These are phyloP conservation scores for Diaporthe citrichinensis DNA, from an alignment of 2,329 filamentous ascomycete genomes.

Conservation along the genomic window DNA sequence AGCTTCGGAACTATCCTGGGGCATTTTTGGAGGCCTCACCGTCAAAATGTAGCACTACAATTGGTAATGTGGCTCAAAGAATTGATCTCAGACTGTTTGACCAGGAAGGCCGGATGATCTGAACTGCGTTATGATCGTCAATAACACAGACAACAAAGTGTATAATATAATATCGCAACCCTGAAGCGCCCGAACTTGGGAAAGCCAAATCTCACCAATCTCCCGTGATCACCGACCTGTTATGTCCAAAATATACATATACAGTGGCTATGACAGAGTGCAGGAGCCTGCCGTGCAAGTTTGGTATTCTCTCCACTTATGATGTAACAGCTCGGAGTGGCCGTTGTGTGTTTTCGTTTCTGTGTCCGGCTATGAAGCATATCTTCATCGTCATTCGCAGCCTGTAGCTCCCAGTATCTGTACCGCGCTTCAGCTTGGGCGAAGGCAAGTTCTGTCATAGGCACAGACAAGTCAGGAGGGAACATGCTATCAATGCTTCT, in stretches of 20 bases:
- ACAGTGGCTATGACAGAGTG: neutral
- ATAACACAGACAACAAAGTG: neutral
- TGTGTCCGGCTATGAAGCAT: no score
- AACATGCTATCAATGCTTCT: neutral
- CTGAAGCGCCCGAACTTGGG: rapidly evolving
- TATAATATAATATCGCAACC: neutral
- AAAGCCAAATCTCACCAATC: rapidly evolving
- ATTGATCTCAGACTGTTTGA: neutral
- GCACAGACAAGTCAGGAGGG: neutral
- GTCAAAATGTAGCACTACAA: no score
- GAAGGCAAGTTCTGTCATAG: neutral
- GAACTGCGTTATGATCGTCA: neutral
- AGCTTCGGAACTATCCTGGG: no score
- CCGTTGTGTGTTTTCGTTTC: no score
- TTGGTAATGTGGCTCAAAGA: neutral
- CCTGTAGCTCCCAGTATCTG: no score
- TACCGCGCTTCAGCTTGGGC: no score
- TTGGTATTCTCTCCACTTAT: neutral
- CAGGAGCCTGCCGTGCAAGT: rapidly evolving
- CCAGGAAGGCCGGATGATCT: neutral
- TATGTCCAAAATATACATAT: rapidly evolving
- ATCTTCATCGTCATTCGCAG: no score
- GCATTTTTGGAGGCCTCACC: no score
- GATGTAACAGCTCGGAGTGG: neutral
- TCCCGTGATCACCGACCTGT: rapidly evolving